Evolutionary conservation across 768 basidiomycete species (phyloP).

Genomic region (Hygrocybe coccinea): DNA sequence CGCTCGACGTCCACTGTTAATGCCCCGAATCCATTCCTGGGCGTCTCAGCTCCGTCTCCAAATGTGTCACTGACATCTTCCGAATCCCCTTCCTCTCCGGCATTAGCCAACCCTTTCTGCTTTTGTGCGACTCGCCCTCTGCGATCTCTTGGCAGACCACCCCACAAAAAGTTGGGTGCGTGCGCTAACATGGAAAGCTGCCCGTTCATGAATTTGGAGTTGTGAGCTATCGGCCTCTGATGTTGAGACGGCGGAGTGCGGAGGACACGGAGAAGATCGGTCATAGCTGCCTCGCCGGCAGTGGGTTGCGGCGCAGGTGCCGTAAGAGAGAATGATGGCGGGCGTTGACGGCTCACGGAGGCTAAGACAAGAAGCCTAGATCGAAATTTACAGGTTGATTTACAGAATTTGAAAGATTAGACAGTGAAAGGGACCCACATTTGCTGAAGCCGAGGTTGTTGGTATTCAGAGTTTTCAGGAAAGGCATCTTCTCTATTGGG

Average conservation of each 20-base stretch:
- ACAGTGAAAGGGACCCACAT: slow-evolving; percentile 48
- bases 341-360: slow-evolving; percentile 59
- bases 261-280: slow-evolving; percentile 59
- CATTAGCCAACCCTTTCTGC: slow-evolving; percentile 30
- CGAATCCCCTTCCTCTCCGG: slow-evolving; percentile 17
- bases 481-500: slow-evolving; percentile 53
- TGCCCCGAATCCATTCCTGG: slow-evolving; percentile 37
- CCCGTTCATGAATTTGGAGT: slow-evolving; percentile 12
- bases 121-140: slow-evolving; percentile 69
- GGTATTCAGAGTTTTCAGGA: slow-evolving; percentile 50
- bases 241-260: slow-evolving; percentile 42
- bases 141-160: slow-evolving; percentile 69
- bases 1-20: slow-evolving; percentile 31
- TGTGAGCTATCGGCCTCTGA: slow-evolving; percentile 14
- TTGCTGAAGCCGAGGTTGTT: slow-evolving; percentile 71
- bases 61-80: slow-evolving; percentile 38
- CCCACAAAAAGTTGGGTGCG: slow-evolving; percentile 67
- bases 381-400: slow-evolving; percentile 2
- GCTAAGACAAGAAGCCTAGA: slow-evolving; percentile 69
- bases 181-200: slow-evolving; percentile 21
- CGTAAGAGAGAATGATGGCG: slow-evolving; percentile 56
- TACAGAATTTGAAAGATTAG: neutral
- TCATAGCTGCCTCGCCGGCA: slow-evolving; percentile 62
- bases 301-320: slow-evolving; percentile 52
- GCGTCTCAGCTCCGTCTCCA: slow-evolving; percentile 49